Conservation (phyloP, 257 asterid genomes). For the Penstemon newberryi region DNA sequence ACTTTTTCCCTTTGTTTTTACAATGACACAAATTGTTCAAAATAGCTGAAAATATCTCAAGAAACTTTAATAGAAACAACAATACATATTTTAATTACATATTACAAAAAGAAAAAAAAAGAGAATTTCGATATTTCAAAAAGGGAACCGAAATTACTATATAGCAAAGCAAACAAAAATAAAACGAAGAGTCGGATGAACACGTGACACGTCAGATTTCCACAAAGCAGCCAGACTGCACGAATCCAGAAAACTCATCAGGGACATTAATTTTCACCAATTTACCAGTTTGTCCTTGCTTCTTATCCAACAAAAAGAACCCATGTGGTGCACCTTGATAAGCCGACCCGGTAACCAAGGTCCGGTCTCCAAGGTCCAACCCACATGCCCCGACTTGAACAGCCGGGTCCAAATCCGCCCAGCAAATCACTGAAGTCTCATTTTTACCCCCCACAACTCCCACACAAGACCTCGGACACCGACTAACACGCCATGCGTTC, state of each 20-base stretch:
- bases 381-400: conserved; percentile 68
- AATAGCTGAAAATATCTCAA: no score
- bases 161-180: no score
- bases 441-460: conserved; percentile 34
- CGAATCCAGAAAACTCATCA: conserved; percentile 57
- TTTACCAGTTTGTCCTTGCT: conserved; percentile 54
- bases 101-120: no score
- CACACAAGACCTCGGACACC: conserved; percentile 81
- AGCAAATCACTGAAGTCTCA: conserved; percentile 44
- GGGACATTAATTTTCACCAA: conserved; percentile 48
- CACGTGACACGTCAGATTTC: conserved; percentile 41
- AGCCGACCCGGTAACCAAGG: conserved; percentile 66
- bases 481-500: conserved; percentile 58
- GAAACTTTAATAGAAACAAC: no score
- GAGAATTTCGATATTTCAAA: no score
- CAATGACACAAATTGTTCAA: no score
- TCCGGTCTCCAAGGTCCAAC: conserved; percentile 49
- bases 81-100: no score
- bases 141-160: no score
- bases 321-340: conserved; percentile 80
- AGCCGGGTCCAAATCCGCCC: conserved; percentile 58
- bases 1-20: no score
- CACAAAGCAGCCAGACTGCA: conserved; percentile 73
- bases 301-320: conserved; percentile 41
- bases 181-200: no score